phyloP scores from a whole-genome alignment of 1,284 basidiomycete genomes.

The Irpex sp. region DNA sequence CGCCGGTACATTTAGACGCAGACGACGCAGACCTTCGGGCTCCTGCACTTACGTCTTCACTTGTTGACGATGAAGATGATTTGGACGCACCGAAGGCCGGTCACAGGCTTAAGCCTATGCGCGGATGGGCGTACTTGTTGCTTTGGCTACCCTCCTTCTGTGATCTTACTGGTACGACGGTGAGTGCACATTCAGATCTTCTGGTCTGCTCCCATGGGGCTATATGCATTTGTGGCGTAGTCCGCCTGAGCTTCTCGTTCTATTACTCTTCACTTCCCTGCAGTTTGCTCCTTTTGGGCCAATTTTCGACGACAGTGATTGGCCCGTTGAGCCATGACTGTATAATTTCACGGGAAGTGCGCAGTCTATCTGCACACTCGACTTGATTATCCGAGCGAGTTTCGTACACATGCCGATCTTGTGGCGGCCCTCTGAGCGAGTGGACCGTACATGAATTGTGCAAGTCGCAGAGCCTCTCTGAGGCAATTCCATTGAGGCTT shows the following conservation, averaged over 20 bases:
- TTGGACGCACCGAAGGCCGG: conserved; percentile 20
- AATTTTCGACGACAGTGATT: neutral
- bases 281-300: neutral
- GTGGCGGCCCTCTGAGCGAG: neutral
- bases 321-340: neutral
- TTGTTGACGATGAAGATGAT: conserved; percentile 19
- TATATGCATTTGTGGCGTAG: neutral
- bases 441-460: no score
- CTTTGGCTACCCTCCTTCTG: conserved; percentile 87
- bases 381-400: neutral
- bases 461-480: neutral
- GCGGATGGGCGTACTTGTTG: conserved; percentile 70
- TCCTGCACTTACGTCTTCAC: conserved; percentile 13
- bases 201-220: neutral
- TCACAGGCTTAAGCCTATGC: conserved; percentile 38
- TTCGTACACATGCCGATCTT: neutral
- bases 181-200: conserved; percentile 25
- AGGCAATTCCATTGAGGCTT: neutral
- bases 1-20: conserved; percentile 53
- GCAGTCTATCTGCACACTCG: neutral
- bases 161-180: conserved; percentile 86
- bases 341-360: neutral
- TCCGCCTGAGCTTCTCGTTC: neutral
- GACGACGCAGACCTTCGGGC: conserved; percentile 19
- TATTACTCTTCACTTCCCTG: neutral